Conservation (phyloP, 306 rosid species). For the Pterocarpus santalinus region DNA sequence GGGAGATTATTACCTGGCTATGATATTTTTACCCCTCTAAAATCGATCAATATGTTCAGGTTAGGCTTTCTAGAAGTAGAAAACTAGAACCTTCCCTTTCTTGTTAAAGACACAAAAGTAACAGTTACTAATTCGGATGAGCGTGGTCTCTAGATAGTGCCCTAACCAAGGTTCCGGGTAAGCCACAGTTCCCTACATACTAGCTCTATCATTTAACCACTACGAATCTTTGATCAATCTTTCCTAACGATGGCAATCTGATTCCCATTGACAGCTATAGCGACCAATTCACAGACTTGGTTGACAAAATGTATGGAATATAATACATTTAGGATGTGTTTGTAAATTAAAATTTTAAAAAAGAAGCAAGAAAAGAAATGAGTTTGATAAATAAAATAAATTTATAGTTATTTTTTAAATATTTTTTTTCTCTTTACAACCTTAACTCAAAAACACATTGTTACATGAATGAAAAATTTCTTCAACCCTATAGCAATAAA, state of each 20-base stretch:
- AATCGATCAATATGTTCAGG: neutral
- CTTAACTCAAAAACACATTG: no score
- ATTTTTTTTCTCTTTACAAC: no score
- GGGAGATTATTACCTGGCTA: neutral
- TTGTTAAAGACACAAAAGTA: constrained; percentile 10
- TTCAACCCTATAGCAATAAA: no score
- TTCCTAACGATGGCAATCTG: neutral
- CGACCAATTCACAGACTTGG: no score
- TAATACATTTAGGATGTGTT: no score
- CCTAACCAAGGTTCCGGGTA: neutral
- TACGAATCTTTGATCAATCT: constrained; percentile 28
- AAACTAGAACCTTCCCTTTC: constrained; percentile 13
- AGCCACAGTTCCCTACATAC: neutral
- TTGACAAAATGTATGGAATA: no score
- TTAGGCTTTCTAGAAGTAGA: neutral
- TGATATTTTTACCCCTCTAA: neutral
- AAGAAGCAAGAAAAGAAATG: no score
- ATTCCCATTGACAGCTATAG: neutral
- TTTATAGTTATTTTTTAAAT: no score
- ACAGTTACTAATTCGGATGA: no score
- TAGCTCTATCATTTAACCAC: neutral
- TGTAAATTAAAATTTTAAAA: no score
- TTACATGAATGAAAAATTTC: no score
- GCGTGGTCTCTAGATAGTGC: neutral
- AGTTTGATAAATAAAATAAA: no score